Evolutionary conservation across 441 rosid species (phyloP), one percentile per base, ranked within the genome.

Genomic region (Raphanus hybrid): DNA sequence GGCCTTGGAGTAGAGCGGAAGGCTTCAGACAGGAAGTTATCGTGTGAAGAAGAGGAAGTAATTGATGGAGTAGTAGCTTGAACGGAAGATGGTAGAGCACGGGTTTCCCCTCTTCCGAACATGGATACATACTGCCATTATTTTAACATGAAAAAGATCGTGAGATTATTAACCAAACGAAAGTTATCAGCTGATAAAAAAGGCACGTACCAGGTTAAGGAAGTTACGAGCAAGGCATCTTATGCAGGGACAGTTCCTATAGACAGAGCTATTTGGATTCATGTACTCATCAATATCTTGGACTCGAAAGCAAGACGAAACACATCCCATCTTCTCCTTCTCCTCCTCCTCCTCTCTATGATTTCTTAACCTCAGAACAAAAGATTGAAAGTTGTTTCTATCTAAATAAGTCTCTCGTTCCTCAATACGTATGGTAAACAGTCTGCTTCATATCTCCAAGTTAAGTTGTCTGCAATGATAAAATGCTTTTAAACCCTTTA

Each of bases 1-100:
- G 99, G 98, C 84, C 96, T 88, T 58, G 98, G 98, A 74, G 98
- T 94, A 83, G 99, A 90, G 20, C 86, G 93, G 70, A 86, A 91
- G 83, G 89, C 91, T 82, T 89, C 94, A 75, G 98, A 88, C 27
- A 95, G 87, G 81, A 96, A 90, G 87, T 90, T 88, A 80, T 90
- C 98, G 64, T 83, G 87, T 12, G 97, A 89, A 35, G 92, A 69
- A 67, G 97, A 82, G 63, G 91, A 78, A 74, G 86, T 84, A 37
- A 97, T 86, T 60, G 94, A 79, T 45, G 89, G 76, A 78, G 92
- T 90, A 75, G 84, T 90, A 74, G 84, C 86, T 85, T 80, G 96
- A 86, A 75, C 91, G 63, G 69, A 92, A 82, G 82, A 88, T 73
- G 80, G 94, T 77, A 79, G 75, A 63, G 82, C 69, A 68, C 84